Evolutionary conservation across 2,329 filamentous ascomycete genomes (phyloP).

Genomic region (Nectriaceae sp.): DNA sequence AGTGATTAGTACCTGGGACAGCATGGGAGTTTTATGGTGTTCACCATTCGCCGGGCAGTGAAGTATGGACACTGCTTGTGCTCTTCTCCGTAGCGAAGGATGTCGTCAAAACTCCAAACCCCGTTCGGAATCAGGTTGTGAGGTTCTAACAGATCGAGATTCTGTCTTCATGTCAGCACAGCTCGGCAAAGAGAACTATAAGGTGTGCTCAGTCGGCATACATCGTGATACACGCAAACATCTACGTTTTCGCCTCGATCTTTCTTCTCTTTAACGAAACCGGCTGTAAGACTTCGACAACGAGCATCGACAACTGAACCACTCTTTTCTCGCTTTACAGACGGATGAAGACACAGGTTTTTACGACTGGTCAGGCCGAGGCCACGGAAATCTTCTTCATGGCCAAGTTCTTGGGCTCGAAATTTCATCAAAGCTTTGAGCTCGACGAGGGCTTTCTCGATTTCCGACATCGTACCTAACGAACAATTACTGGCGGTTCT

Average conservation of each 20-base stretch:
- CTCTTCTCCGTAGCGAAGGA: slow-evolving; percentile 87
- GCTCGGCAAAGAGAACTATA: not conserved
- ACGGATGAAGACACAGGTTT: slow-evolving; percentile 94
- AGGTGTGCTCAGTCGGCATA: slow-evolving; percentile 39
- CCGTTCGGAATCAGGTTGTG: slow-evolving; percentile 94
- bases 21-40: slow-evolving; percentile 14
- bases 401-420: slow-evolving; percentile 82
- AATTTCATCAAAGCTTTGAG: slow-evolving; percentile 95
- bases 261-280: slow-evolving; percentile 97
- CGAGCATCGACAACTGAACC: slow-evolving; percentile 92
- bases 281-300: slow-evolving; percentile 91
- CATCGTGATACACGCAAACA: slow-evolving; percentile 92
- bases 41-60: slow-evolving; percentile 87
- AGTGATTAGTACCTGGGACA: slow-evolving; percentile 7
- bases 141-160: slow-evolving; percentile 90
- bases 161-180: slow-evolving; percentile 49
- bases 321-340: slow-evolving; percentile 94
- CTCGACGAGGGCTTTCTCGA: slow-evolving; percentile 94
- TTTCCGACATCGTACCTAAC: slow-evolving; percentile 92
- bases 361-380: slow-evolving; percentile 94
- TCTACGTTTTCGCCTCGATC: slow-evolving; percentile 93
- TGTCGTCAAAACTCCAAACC: slow-evolving; percentile 91
- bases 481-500: no score
- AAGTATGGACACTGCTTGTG: slow-evolving; percentile 99
- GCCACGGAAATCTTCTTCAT: slow-evolving; percentile 89